phyloP scores from a whole-genome alignment of 371 early-diverging fungal genomes.

The Rhizomucor pusillus region DNA sequence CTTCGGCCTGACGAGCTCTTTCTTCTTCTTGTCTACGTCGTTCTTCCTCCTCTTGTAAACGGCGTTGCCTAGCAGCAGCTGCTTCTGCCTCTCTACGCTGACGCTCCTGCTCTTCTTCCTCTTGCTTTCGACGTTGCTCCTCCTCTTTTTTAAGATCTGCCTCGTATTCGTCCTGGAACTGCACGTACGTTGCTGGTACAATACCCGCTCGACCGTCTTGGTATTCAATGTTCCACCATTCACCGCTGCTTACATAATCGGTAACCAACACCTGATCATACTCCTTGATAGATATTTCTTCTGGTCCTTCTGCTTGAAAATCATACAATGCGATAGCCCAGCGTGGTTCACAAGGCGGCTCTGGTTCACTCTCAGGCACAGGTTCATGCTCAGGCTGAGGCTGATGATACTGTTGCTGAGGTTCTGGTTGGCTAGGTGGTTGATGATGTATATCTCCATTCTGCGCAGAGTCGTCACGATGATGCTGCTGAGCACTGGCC shows the following conservation, averaged over 20 bases:
- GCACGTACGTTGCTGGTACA: slow-evolving; percentile 55
- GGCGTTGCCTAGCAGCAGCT: slow-evolving; percentile 22
- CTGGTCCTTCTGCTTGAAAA: slow-evolving; percentile 72
- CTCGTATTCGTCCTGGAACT: slow-evolving; percentile 47
- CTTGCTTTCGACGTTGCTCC: slow-evolving; percentile 22
- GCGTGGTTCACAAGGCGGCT: slow-evolving; percentile 44
- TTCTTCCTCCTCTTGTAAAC: slow-evolving; percentile 21
- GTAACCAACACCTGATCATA: slow-evolving; percentile 73
- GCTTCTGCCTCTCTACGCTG: slow-evolving; percentile 30
- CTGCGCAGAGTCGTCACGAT: slow-evolving; percentile 15
- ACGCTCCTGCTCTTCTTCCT: slow-evolving; percentile 28
- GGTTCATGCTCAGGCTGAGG: slow-evolving; percentile 28
- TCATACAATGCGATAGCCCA: slow-evolving; percentile 76
- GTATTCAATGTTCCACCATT: slow-evolving; percentile 70
- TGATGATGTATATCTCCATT: slow-evolving; percentile 1
- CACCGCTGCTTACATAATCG: slow-evolving; percentile 72
- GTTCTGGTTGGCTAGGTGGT: not conserved
- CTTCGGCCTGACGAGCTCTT: slow-evolving; percentile 35
- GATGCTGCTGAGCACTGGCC: slow-evolving; percentile 33
- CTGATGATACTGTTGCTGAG: slow-evolving; percentile 4
- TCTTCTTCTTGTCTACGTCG: slow-evolving; percentile 25
- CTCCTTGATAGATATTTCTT: slow-evolving; percentile 72
- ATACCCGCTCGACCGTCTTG: slow-evolving; percentile 49
- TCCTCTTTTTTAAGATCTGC: slow-evolving; percentile 27
- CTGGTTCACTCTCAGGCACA: slow-evolving; percentile 21